Evolutionary conservation across 2,329 filamentous ascomycete genomes (phyloP).

Genomic region (Microsporum ferrugineum): DNA sequence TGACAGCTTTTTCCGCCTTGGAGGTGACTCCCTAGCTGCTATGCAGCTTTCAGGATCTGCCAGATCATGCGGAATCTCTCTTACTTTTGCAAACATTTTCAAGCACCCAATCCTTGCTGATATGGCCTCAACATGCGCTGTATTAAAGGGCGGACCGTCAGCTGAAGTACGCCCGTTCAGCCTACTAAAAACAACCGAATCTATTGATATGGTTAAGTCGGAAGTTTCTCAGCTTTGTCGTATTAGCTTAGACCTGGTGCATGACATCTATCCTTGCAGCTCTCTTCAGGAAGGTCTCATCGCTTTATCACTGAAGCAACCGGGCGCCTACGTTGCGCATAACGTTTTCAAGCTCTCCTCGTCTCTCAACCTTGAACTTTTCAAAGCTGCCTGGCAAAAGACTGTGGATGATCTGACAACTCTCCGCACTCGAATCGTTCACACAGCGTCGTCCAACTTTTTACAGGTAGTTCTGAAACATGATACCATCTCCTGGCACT

Average conservation of each 20-base stretch:
- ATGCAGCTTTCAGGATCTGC: constrained; percentile 19
- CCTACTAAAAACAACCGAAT: constrained; percentile 14
- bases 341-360: constrained; percentile 32
- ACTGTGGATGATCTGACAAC: constrained; percentile 37
- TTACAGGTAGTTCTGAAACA: constrained; percentile 32
- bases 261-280: constrained; percentile 35
- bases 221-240: constrained; percentile 22
- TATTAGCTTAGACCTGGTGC: constrained; percentile 21
- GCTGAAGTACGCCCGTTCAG: constrained; percentile 10
- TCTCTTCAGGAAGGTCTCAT: constrained; percentile 37
- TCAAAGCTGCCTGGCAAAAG: constrained; percentile 39
- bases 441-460: constrained; percentile 28
- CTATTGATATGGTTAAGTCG: constrained; percentile 5
- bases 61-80: constrained; percentile 10
- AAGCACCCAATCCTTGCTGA: constrained; percentile 25
- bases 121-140: constrained; percentile 19
- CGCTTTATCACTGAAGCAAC: constrained; percentile 38
- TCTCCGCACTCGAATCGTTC: constrained; percentile 38
- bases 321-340: constrained; percentile 40
- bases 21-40: constrained; percentile 17
- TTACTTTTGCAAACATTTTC: constrained; percentile 19
- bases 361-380: constrained; percentile 30
- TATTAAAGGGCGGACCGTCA: not conserved
- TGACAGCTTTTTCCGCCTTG: constrained; percentile 17
- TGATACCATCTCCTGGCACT: constrained; percentile 26